Base-by-base conservation (phyloP, 2,329 filamentous ascomycete species). In the Colletotrichum sp. region DNA sequence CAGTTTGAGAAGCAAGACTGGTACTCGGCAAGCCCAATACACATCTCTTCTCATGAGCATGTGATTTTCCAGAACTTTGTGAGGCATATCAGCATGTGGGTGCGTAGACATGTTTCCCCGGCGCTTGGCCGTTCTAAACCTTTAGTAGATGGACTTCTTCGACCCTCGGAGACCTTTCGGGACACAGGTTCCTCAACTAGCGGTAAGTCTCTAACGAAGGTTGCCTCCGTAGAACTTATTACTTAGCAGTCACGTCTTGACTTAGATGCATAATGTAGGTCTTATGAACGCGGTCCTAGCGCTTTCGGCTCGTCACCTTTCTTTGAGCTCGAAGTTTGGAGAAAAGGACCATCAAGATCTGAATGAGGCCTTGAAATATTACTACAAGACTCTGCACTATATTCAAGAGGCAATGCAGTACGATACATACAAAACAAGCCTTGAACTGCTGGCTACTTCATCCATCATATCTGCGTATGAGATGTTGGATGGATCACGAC, bases 391-490 rank as follows among this genome's bases (percentile, higher is more conserved):
- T 0, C 83, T 93, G 0, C 89, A 91, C 65, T 93, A 93, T 76
- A 84, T 93, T 0, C 90, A 91, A 66, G 88, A 89, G 44, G 91
- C 92, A 1, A 89, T 93, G 83, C 87, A 89, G 16, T 91, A 91
- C 78, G 85, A 88, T 1, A 89, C 87, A 0, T 93, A 93, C 79
- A 89, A 89, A 11, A 88, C 87, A 57, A 92, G 89, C 34, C 85
- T 86, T 8, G 92, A 93, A 79, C 84, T 93, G 0, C 86, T 93
- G 27, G 89, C 90, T 0, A 93, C 91, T 0, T 88, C 90, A 0
- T 83, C 93, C 1, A 86, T 93, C 22, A 90, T 93, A n/a, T 92
- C 90, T 9, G 91, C 90, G 0, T 93, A 93, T 78, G 92, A 93
- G 81, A 93, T 93, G 92, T 88, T 93, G 19, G 90, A 92, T 67